These are phyloP conservation scores for Pelargonium nanum DNA, from an alignment of 345 rosid species.

Conservation along the genomic window DNA sequence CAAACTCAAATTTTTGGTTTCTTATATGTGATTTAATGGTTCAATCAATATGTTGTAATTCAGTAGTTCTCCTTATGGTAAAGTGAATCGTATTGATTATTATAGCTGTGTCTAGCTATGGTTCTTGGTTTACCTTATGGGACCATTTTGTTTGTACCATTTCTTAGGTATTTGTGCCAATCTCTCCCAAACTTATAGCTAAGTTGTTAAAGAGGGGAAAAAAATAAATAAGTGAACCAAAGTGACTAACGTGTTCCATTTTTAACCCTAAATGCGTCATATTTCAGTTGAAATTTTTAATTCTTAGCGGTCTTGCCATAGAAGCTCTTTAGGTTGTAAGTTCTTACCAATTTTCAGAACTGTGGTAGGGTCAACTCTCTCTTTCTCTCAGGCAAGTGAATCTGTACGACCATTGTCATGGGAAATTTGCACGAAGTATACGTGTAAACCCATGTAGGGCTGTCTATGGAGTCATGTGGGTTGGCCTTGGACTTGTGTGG, in stretches of 20 bases:
- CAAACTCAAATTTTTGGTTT: not conserved
- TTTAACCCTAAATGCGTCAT: not conserved
- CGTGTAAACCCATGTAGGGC: too few species aligned
- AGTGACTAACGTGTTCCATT: not conserved
- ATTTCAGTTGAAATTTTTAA: not conserved
- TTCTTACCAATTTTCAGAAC: not conserved
- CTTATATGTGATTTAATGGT: not conserved
- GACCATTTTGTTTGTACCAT: not conserved
- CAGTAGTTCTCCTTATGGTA: too few species aligned
- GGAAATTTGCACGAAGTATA: not conserved
- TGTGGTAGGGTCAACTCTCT: not conserved
- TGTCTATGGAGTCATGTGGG: not conserved
- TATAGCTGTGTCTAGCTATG: not conserved
- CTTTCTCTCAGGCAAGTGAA: not conserved
- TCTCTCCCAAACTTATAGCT: not conserved
- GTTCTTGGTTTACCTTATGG: not conserved
- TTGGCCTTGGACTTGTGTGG: not conserved
- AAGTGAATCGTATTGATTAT: too few species aligned
- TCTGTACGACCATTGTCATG: not conserved
- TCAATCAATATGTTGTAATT: not conserved
- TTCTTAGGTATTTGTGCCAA: not conserved
- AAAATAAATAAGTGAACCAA: not conserved
- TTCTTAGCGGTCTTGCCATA: not conserved
- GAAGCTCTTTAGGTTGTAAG: not conserved
- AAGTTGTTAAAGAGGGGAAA: not conserved